Evolutionary conservation across 306 rosid genomes (phyloP), one percentile per base, ranked within the genome.

Genomic region (Vigna unguiculata): DNA sequence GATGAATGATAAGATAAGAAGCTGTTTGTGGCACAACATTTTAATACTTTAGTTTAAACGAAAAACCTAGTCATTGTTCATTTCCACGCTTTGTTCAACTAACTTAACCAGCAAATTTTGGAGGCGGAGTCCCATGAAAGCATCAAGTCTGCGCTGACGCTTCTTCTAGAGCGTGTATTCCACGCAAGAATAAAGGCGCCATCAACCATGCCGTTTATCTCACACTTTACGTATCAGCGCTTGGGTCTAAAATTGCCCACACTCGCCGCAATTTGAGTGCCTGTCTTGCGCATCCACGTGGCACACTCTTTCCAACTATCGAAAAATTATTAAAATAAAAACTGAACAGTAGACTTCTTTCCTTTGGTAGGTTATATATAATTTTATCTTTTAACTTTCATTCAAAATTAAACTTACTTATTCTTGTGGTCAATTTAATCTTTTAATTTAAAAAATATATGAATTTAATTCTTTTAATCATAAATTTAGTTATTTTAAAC

Each of bases 191-290:
- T 10, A 10, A 46, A 48, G 13, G 14, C 0, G 57, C 40, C 55
- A 55, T 8, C 40, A 57, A 66, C 49, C 66, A 19, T 19, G 13
- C 24, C 40, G 25, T 32, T 41, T 74, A 51, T 36, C 15, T 32
- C 0, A 21, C 2, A 47, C 34, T 10, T 16, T 36, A 36, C 46
- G 20, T 38, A 3, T 48, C 3, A 9, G 76, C 45, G 53, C 10
- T 62, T 54, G 84, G 64, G 83, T 78, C 32, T 32, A 25, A 7
- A 17, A 17, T 54, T 83, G 61, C 57, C 78, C 16, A 14, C 84
- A 54, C 47, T 80, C 90, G 90, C 89, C 90, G 85, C 85, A 84
- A 84, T 83, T 63, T 17, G 63, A 80, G 83, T 43, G 17, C 46
- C 22, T 43, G 64, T 66, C 84, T 53, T 43, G 34, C 71, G 10